A percentile compares a stretch with the other conserved stretches of the same genome.
phyloP scores from a whole-genome alignment of 2,329 filamentous ascomycete genomes.

The Penicillium sp. region DNA sequence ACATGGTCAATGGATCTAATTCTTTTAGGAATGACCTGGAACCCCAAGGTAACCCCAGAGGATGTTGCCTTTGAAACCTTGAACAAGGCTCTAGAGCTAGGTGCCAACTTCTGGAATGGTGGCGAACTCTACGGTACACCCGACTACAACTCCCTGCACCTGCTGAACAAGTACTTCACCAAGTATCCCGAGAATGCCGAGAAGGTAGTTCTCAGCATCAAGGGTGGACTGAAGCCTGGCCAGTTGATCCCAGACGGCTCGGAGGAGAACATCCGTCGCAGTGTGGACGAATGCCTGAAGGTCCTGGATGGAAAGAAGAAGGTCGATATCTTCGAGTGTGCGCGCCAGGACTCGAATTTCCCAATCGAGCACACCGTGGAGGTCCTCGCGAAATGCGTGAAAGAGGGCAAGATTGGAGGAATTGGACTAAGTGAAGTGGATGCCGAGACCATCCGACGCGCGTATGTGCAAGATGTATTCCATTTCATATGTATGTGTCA shows the following conservation, averaged over 20 bases:
- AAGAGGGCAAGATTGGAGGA: constrained; percentile 47
- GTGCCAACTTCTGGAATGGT: constrained; percentile 60
- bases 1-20: neutral
- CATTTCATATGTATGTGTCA: neutral
- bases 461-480: constrained; percentile 28
- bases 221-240: constrained; percentile 52
- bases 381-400: constrained; percentile 39
- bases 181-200: constrained; percentile 64
- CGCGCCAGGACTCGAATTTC: constrained; percentile 55
- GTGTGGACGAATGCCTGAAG: constrained; percentile 58
- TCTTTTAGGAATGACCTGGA: constrained; percentile 38
- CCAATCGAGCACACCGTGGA: constrained; percentile 51
- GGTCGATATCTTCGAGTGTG: constrained; percentile 62
- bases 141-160: constrained; percentile 58
- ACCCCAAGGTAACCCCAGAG: constrained; percentile 25
- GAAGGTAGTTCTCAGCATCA: constrained; percentile 63
- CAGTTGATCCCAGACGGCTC: constrained; percentile 51
- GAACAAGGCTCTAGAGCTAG: constrained; percentile 52
- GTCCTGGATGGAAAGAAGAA: constrained; percentile 58
- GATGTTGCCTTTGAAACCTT: constrained; percentile 53
- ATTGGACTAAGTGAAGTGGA: constrained; percentile 47
- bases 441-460: constrained; percentile 46
- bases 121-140: constrained; percentile 65
- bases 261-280: constrained; percentile 56
- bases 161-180: constrained; percentile 63